Evolutionary conservation across 768 basidiomycete genomes (phyloP).

Genomic region (Tephrocybe sp.): DNA sequence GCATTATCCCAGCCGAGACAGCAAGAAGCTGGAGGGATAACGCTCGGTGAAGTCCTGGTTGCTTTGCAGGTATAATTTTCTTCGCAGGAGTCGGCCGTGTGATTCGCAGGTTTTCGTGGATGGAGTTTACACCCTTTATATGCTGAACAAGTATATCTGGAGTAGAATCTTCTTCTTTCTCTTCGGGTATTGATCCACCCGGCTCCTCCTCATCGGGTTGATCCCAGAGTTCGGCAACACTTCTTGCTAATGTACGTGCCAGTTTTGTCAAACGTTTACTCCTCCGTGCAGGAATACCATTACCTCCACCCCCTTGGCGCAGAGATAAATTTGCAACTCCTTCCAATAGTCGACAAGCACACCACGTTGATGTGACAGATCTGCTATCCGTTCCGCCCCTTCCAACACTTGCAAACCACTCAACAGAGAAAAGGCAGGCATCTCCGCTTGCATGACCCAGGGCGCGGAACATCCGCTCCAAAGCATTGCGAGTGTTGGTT

Average conservation of each 20-base stretch:
- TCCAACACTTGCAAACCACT: slow-evolving; percentile 74
- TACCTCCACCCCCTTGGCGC: slow-evolving; percentile 24
- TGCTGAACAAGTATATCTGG: slow-evolving; percentile 49
- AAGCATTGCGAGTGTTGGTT: slow-evolving; percentile 46
- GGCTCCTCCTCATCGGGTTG: slow-evolving; percentile 22
- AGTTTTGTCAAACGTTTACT: slow-evolving; percentile 64
- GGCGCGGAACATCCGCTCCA: slow-evolving; percentile 72
- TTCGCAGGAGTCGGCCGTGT: slow-evolving; percentile 33
- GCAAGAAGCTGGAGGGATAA: slow-evolving; percentile 77
- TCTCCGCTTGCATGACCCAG: slow-evolving; percentile 73
- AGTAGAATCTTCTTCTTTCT: slow-evolving; percentile 32
- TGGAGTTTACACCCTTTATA: slow-evolving; percentile 59
- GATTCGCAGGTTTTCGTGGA: slow-evolving; percentile 61
- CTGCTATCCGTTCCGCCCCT: slow-evolving; percentile 40
- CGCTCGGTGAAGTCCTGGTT: slow-evolving; percentile 67
- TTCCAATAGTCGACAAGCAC: slow-evolving; percentile 72
- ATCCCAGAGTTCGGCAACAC: slow-evolving; percentile 75
- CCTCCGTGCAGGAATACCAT: slow-evolving; percentile 25
- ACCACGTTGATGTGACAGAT: slow-evolving; percentile 81
- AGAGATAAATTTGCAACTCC: slow-evolving; percentile 60
- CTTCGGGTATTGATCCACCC: slow-evolving; percentile 11
- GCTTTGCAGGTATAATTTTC: slow-evolving; percentile 30
- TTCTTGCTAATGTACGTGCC: slow-evolving; percentile 59
- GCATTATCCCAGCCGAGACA: slow-evolving; percentile 68
- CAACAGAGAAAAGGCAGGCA: slow-evolving; percentile 70